These are phyloP conservation scores for Phascolomyces articulosus DNA, from an alignment of 371 early-diverging fungal genomes.

Conservation along the genomic window DNA sequence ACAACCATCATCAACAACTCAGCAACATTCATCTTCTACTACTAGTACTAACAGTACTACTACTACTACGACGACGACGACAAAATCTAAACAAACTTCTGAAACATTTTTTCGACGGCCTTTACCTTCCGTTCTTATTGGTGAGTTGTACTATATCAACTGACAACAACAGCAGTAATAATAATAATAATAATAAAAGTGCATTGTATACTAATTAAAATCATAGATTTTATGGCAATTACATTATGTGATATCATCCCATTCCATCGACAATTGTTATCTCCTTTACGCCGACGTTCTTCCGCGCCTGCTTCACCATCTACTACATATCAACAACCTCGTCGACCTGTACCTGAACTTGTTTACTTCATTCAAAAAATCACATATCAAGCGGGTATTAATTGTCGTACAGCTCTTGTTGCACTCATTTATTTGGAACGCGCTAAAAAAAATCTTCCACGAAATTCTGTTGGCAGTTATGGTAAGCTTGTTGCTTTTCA, in stretches of 20 bases:
- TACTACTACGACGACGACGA: too few species aligned
- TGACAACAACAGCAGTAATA: background rate
- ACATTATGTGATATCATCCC: conserved; percentile 23
- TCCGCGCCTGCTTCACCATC: background rate
- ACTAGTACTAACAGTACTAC: background rate
- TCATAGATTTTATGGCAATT: conserved; percentile 26
- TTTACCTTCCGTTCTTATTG: conserved; percentile 25
- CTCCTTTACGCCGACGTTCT: background rate
- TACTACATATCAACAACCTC: background rate
- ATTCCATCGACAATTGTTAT: background rate
- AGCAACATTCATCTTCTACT: background rate
- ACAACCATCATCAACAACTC: background rate
- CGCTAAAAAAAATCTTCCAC: conserved; percentile 42
- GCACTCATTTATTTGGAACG: conserved; percentile 49
- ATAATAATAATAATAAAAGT: background rate
- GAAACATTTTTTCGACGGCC: conserved; percentile 10
- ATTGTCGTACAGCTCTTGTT: conserved; percentile 39
- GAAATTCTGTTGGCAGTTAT: conserved; percentile 41
- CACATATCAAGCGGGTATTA: conserved; percentile 40
- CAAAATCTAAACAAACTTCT: too few species aligned
- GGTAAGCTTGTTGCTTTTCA: conserved; percentile 20
- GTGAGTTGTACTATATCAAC: conserved; percentile 5
- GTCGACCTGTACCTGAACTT: conserved; percentile 42
- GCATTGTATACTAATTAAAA: background rate
- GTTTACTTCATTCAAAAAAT: conserved; percentile 51